Evolutionary conservation across 345 rosid genomes (phyloP).

Genomic region (Eucalyptus fibrosa): DNA sequence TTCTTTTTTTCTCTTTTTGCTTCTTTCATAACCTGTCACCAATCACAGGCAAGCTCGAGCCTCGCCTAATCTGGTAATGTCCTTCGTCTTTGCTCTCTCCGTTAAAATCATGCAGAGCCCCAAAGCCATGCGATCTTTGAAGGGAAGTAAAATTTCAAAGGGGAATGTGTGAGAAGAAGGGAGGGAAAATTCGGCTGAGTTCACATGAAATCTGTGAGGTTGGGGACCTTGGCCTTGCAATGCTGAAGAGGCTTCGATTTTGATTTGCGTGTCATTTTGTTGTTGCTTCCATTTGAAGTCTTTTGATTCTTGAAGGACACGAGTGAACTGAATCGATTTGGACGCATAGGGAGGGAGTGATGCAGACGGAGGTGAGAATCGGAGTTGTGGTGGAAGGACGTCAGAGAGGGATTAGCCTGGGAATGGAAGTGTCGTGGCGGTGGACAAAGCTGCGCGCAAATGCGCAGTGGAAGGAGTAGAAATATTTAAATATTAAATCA

Average conservation of each 20-base stretch:
- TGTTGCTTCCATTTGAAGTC: neutral
- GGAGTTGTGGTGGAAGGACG: constrained; percentile 45
- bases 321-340: neutral
- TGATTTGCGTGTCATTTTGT: neutral
- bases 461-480: neutral
- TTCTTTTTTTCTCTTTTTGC: no score
- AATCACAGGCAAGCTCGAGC: no score
- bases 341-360: neutral
- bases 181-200: neutral
- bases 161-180: neutral
- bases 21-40: no score
- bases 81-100: neutral
- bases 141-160: neutral
- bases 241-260: neutral
- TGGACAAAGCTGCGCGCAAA: constrained; percentile 19
- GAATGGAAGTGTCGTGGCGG: constrained; percentile 22
- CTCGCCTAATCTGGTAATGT: no score
- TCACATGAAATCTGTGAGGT: neutral
- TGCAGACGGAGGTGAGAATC: constrained; percentile 80
- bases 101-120: neutral
- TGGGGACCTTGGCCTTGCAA: neutral
- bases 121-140: neutral
- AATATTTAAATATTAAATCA: no score
- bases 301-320: neutral
- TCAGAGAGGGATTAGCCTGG: constrained; percentile 30